These are phyloP conservation scores for Acanthamoeba culbertsoni DNA, from an alignment of 208 protist species.

Conservation along the genomic window DNA sequence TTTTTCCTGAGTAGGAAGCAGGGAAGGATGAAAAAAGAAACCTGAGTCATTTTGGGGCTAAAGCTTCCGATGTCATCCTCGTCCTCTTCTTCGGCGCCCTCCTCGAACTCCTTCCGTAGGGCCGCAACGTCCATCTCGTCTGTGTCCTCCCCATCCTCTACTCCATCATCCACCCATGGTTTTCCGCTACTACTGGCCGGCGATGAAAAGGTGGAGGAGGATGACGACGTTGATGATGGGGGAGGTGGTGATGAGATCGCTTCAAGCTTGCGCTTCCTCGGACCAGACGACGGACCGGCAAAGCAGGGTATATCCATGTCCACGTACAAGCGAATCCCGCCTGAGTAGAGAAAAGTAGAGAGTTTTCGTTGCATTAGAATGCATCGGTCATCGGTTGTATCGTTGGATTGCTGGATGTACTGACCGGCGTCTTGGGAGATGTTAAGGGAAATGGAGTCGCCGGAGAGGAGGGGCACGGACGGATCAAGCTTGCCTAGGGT, in stretches of 20 bases:
- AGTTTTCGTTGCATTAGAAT: not conserved
- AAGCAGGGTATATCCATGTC: not conserved
- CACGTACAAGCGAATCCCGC: not conserved
- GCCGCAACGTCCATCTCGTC: slow-evolving; percentile 20
- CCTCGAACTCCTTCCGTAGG: not conserved
- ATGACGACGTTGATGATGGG: not conserved
- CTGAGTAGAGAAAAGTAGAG: not conserved
- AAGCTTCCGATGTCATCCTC: not conserved
- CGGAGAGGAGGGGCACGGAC: not conserved
- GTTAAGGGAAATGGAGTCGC: not conserved
- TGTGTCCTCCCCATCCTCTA: slow-evolving; percentile 9
- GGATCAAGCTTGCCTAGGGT: not conserved
- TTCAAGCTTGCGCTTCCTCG: not conserved
- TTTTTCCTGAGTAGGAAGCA: too few relatives aligned
- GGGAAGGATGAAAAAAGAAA: not conserved
- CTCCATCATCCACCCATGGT: not conserved
- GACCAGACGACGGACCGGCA: not conserved
- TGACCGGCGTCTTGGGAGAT: not conserved
- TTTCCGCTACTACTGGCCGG: not conserved
- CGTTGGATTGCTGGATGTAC: not conserved
- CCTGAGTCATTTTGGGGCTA: slow-evolving; percentile 1
- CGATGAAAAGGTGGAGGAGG: not conserved
- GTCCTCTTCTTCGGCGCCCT: not conserved
- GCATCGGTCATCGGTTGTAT: not conserved
- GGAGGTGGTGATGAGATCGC: not conserved